Percentiles rank a stretch among this genome's conserved stretches.
Conservation (phyloP, 2,329 filamentous ascomycete species). For the Sporothrix variecibatus region DNA sequence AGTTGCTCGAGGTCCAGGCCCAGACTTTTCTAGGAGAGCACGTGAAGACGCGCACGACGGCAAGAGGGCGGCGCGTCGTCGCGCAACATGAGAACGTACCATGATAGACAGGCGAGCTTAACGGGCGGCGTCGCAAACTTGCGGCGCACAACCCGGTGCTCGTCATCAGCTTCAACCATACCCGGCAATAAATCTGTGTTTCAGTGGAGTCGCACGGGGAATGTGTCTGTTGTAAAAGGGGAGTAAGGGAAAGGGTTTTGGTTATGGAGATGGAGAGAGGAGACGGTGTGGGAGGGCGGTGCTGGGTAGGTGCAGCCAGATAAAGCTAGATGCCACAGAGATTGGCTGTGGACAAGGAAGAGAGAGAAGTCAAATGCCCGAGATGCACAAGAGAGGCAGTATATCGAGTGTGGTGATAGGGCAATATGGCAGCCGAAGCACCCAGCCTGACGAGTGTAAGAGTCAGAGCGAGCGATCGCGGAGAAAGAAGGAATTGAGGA, state of each 20-base stretch:
- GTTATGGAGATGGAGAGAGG: not conserved
- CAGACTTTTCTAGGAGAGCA: not conserved
- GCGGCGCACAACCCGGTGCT: constrained; percentile 28
- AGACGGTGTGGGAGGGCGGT: not conserved
- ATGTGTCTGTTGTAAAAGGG: not conserved
- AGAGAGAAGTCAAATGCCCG: not conserved
- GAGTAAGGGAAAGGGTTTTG: not conserved
- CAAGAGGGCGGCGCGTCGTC: not conserved
- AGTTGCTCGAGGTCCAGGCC: not conserved
- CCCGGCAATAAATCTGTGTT: not conserved
- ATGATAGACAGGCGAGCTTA: constrained; percentile 53
- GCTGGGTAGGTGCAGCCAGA: not conserved
- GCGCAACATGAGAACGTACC: constrained; percentile 40
- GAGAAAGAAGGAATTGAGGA: not conserved
- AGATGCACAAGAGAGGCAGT: constrained; percentile 1
- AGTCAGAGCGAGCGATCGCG: not conserved
- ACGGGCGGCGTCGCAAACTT: constrained; percentile 52
- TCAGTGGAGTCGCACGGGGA: not conserved
- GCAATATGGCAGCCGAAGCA: not conserved
- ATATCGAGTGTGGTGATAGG: not conserved
- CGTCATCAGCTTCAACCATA: constrained; percentile 28
- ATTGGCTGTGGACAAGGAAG: not conserved
- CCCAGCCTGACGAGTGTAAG: not conserved
- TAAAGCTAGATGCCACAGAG: not conserved
- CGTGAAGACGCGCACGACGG: not conserved